Evolutionary conservation across 352 stramenopile genomes (phyloP).

Genomic region (Phytophthora pini): DNA sequence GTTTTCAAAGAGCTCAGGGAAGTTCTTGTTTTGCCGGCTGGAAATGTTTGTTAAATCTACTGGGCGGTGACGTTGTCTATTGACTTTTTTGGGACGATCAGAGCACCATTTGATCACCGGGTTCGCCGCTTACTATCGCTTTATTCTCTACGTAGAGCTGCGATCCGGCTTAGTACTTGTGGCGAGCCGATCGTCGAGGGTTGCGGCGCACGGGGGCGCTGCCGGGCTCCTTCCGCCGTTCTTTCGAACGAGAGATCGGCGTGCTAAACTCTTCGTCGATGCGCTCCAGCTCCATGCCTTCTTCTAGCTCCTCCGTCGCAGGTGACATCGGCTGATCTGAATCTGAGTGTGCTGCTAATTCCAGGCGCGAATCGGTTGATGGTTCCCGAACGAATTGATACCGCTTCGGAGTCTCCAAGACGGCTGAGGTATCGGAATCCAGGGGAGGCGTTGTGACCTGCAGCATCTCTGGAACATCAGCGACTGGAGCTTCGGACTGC

Average conservation of each 20-base stretch:
- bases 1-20: conserved; percentile 2
- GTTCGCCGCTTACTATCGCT: conserved; percentile 8
- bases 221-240: conserved; percentile 61
- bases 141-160: conserved; percentile 27
- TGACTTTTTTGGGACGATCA: conserved; percentile 10
- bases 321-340: conserved; percentile 49
- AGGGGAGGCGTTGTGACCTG: conserved; percentile 41
- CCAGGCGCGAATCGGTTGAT: conserved; percentile 64
- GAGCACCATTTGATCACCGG: conserved; percentile 1
- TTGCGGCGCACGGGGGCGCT: conserved; percentile 77
- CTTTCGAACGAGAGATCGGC: conserved; percentile 56
- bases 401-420: conserved; percentile 69
- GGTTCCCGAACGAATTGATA: conserved; percentile 83
- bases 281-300: conserved; percentile 75
- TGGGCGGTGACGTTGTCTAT: conserved; percentile 18
- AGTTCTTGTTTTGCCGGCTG: conserved; percentile 2
- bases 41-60: conserved; percentile 23
- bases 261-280: conserved; percentile 89
- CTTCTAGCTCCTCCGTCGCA: conserved; percentile 68
- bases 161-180: conserved; percentile 60
- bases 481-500: conserved; percentile 22
- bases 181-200: conserved; percentile 67
- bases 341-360: conserved; percentile 33
- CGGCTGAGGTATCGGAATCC: conserved; percentile 31
- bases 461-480: conserved; percentile 31